Conservation (phyloP, 257 asterid species). For the Scutellaria galericulata region DNA sequence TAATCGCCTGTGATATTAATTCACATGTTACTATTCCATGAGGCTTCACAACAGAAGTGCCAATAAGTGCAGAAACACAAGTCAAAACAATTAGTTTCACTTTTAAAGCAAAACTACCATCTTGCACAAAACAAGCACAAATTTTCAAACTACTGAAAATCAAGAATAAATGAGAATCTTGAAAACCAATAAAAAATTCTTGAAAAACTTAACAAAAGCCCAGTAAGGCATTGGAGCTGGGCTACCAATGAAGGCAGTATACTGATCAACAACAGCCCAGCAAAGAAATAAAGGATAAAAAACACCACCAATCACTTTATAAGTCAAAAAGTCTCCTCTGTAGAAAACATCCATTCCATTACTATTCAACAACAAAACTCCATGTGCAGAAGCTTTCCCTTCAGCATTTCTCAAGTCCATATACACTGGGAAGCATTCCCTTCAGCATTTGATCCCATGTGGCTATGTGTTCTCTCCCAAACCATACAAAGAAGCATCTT, state of each 20-base stretch:
- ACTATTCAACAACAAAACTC: constrained; percentile 72
- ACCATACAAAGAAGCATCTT: constrained; percentile 75
- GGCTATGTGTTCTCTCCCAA: constrained; percentile 82
- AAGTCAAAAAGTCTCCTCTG: constrained; percentile 70
- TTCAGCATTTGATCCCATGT: constrained; percentile 62
- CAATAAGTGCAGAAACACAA: no score
- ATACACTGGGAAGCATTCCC: constrained; percentile 66
- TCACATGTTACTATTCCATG: no score
- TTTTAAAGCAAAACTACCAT: no score
- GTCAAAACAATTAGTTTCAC: no score
- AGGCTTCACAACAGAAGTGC: no score
- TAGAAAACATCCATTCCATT: constrained; percentile 90
- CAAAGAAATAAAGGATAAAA: constrained; percentile 72
- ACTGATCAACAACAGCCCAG: constrained; percentile 89
- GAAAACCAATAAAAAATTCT: neutral
- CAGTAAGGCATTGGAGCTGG: constrained; percentile 95
- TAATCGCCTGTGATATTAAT: no score
- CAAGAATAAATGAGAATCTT: neutral
- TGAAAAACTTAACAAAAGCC: constrained; percentile 64
- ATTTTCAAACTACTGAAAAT: neutral
- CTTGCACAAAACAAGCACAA: no score
- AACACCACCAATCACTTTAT: constrained; percentile 86
- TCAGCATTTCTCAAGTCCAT: constrained; percentile 73
- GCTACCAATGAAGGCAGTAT: constrained; percentile 68
- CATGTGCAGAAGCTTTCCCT: constrained; percentile 66